A percentile compares a stretch with the other conserved stretches of the same genome.
Conservation (phyloP, 768 basidiomycete genomes). For the Symmetrospora coprosmae region DNA sequence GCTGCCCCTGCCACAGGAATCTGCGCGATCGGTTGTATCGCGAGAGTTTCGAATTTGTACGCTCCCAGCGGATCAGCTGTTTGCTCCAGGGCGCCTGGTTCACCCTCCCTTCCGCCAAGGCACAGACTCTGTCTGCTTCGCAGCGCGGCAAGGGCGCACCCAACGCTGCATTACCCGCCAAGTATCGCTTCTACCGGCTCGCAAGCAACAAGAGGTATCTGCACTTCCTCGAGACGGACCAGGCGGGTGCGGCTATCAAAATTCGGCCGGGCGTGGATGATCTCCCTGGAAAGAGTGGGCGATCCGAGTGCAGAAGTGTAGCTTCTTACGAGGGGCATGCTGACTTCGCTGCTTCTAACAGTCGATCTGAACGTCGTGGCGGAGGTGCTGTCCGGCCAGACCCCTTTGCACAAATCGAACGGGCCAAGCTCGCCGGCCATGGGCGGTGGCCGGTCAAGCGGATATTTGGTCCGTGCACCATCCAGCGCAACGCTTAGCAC, state of each 20-base stretch:
- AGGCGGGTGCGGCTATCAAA: conserved; percentile 53
- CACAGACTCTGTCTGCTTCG: neutral
- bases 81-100: conserved; percentile 85
- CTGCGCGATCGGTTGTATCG: conserved; percentile 70
- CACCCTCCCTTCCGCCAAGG: conserved; percentile 35
- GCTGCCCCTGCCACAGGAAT: conserved; percentile 44
- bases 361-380: conserved; percentile 64
- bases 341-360: neutral
- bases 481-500: neutral
- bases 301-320: neutral
- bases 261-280: conserved; percentile 72
- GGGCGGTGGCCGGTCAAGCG: neutral
- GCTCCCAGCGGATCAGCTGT: conserved; percentile 75
- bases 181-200: conserved; percentile 74
- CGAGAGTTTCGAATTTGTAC: conserved; percentile 78
- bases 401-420: too few species aligned
- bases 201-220: conserved; percentile 39
- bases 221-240: conserved; percentile 26
- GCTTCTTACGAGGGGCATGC: neutral
- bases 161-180: neutral
- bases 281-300: conserved; percentile 55
- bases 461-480: neutral
- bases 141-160: neutral
- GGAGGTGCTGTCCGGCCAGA: conserved; percentile 54
- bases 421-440: neutral